Percentiles rank a stretch among this genome's conserved stretches.
Evolutionary conservation across 176 grass and related monocot species (phyloP).

Genomic region (Ananas comosus): DNA sequence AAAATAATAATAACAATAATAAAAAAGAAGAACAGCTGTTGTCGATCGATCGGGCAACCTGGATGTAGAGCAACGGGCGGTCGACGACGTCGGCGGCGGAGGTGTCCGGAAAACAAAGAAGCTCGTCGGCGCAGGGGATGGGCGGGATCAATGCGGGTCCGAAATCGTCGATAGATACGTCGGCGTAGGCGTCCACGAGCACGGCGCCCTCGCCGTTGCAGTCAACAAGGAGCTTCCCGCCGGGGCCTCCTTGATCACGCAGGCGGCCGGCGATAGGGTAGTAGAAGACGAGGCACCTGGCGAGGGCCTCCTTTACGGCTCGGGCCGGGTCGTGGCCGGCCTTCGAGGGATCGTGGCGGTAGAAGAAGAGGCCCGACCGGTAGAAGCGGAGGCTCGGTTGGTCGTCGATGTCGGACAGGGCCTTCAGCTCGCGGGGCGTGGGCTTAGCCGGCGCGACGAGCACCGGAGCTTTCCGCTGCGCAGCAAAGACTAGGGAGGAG

Average conservation of each 20-base stretch:
- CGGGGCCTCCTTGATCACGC: background rate
- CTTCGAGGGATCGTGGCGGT: conserved; percentile 9
- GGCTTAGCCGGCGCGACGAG: conserved; percentile 1
- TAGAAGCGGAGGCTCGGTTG: conserved; percentile 11
- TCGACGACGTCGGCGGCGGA: background rate
- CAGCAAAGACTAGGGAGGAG: background rate
- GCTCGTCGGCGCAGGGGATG: conserved; percentile 13
- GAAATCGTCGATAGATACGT: conserved; percentile 9
- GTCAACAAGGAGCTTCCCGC: conserved; percentile 18
- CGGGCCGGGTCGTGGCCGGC: background rate
- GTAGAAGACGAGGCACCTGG: conserved; percentile 16
- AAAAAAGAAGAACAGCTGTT: too few relatives aligned
- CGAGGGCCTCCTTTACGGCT: conserved; percentile 12
- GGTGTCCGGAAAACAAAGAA: background rate
- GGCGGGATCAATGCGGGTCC: background rate
- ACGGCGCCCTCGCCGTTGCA: conserved; percentile 22
- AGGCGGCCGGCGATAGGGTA: conserved; percentile 20
- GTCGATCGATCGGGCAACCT: background rate
- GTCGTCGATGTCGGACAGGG: conserved; percentile 16
- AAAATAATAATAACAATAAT: too few relatives aligned
- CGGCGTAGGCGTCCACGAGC: conserved; percentile 25
- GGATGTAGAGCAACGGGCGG: conserved; percentile 14
- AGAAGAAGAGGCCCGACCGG: conserved; percentile 9
- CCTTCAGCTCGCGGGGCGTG: conserved; percentile 9
- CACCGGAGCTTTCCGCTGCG: background rate